Conservation (phyloP, 208 protist species). For the Tritrichomonas musculus region DNA sequence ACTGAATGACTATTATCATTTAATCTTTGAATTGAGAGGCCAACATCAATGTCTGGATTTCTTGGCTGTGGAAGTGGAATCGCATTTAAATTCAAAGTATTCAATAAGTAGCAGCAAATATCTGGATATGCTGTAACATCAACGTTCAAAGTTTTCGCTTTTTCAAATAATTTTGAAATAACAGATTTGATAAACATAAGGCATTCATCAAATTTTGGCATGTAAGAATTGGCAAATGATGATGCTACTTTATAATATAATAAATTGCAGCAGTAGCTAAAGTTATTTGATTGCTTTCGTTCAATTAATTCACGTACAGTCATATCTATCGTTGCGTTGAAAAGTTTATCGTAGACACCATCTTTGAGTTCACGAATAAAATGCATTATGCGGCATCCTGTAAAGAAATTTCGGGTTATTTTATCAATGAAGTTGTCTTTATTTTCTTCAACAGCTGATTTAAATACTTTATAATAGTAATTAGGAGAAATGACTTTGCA, state of each 20-base stretch:
- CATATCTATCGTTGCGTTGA: neutral
- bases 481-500: neutral
- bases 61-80: too few species aligned
- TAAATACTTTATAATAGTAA: neutral
- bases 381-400: neutral
- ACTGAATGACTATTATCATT: too few species aligned
- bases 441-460: neutral
- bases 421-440: neutral
- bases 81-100: neutral
- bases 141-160: neutral
- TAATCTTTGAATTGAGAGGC: too few species aligned
- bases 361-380: neutral
- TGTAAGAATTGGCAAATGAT: too few species aligned
- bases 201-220: neutral
- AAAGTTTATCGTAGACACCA: neutral
- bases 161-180: neutral
- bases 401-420: neutral
- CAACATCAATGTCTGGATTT: too few species aligned
- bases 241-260: neutral
- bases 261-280: neutral
- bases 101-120: neutral
- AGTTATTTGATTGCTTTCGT: neutral
- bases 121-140: too few species aligned
- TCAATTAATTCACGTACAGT: neutral
- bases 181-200: neutral